These are phyloP conservation scores for Pseudisothecium myosuroides DNA, from an alignment of 225 moss, liverwort and hornwort species.

Conservation along the genomic window DNA sequence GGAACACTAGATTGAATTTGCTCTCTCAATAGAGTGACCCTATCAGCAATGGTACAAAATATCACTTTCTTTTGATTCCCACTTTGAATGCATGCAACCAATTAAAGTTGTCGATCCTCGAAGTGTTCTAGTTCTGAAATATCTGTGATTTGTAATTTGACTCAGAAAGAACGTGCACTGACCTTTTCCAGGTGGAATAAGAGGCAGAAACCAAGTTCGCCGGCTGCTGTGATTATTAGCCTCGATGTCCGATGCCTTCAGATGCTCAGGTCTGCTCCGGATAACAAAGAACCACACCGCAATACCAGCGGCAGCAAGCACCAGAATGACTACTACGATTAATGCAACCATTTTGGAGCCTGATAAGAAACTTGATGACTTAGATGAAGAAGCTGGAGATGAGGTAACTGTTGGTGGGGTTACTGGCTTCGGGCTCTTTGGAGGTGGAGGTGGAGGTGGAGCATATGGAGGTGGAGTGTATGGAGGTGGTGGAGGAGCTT, in stretches of 20 bases:
- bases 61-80: background rate
- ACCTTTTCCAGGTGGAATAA: conserved; percentile 49
- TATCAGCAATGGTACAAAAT: background rate
- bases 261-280: conserved; percentile 18
- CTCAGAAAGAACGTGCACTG: background rate
- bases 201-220: conserved; percentile 57
- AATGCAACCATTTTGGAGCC: conserved; percentile 13
- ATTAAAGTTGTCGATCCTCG: background rate
- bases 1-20: background rate
- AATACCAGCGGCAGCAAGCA: conserved; percentile 9
- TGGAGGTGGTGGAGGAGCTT: conserved; percentile 49
- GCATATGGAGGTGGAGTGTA: conserved; percentile 17
- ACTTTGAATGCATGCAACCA: background rate
- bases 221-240: conserved; percentile 29
- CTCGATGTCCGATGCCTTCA: conserved; percentile 22
- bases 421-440: background rate
- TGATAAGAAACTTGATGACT: conserved; percentile 1
- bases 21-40: background rate
- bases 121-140: background rate
- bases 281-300: conserved; percentile 21
- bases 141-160: background rate
- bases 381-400: background rate
- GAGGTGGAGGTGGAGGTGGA: conserved; percentile 27
- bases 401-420: background rate
- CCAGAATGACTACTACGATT: conserved; percentile 19